Conservation (phyloP, 805 yeast genomes). For the Saturnispora sekii region DNA sequence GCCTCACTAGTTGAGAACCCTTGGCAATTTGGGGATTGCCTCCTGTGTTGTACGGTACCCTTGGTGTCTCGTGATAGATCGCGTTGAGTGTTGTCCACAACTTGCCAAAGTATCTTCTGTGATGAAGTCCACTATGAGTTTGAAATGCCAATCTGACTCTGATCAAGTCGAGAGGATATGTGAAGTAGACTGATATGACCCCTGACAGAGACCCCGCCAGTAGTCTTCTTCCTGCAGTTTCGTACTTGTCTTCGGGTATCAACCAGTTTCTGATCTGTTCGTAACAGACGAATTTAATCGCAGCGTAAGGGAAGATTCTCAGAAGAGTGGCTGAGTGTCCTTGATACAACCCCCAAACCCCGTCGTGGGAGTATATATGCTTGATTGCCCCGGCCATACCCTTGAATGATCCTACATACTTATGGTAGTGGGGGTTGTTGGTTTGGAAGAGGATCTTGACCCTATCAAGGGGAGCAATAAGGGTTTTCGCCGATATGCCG, state of each 20-base stretch:
- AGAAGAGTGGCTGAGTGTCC: conserved; percentile 92
- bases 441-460: conserved; percentile 94
- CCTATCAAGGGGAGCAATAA: conserved; percentile 91
- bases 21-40: conserved; percentile 16
- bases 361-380: conserved; percentile 59
- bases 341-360: conserved; percentile 74
- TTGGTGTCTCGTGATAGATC: conserved; percentile 28
- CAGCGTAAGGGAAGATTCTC: conserved; percentile 93
- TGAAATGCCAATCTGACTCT: conserved; percentile 90
- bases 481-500: conserved; percentile 91
- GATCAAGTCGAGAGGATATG: conserved; percentile 86
- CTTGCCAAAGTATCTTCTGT: conserved; percentile 24
- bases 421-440: conserved; percentile 76
- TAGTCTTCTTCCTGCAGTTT: conserved; percentile 72
- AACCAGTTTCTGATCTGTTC: conserved; percentile 78
- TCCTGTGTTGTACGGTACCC: conserved; percentile 22
- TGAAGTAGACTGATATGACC: conserved; percentile 71
- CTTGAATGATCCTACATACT: conserved; percentile 67
- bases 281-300: conserved; percentile 91
- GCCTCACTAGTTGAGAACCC: conserved; percentile 22
- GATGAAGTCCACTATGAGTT: conserved; percentile 32
- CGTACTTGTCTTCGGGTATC: conserved; percentile 66
- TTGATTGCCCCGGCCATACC: conserved; percentile 71
- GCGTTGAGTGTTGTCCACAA: conserved; percentile 22
- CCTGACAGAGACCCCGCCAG: conserved; percentile 90